Percentiles rank a stretch among this genome's conserved stretches.
Conservation (phyloP, 306 rosid genomes). For the Phaseolus lunatus region DNA sequence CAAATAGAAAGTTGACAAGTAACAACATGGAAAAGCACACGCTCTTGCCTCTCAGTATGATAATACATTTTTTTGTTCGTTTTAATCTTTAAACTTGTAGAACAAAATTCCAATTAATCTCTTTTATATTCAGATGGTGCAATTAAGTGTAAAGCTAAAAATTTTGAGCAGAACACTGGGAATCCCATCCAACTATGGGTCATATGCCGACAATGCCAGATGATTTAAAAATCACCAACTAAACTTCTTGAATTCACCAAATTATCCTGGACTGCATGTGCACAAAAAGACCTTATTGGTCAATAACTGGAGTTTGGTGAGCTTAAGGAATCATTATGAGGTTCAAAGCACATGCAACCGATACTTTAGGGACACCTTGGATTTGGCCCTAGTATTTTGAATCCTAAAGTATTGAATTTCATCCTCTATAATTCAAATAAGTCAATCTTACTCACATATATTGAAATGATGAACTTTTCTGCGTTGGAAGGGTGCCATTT, state of each 20-base stretch:
- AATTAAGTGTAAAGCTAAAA: neutral
- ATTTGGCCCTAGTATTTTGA: neutral
- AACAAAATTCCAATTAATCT: neutral
- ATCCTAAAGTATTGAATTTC: neutral
- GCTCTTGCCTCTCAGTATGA: neutral
- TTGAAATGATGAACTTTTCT: slow-evolving; percentile 57
- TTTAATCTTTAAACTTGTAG: neutral
- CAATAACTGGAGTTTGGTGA: neutral
- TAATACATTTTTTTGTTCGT: neutral
- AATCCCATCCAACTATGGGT: neutral
- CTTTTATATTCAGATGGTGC: neutral
- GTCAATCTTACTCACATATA: slow-evolving; percentile 61
- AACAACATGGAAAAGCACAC: neutral
- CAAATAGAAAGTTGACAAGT: slow-evolving; percentile 7
- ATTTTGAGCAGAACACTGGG: neutral
- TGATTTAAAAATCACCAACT: neutral
- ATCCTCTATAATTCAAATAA: neutral
- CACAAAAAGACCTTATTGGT: neutral
- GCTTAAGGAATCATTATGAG: neutral
- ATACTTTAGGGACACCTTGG: too few species aligned
- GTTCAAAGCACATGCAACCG: neutral
- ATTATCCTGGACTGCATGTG: neutral
- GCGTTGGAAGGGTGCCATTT: slow-evolving; percentile 63
- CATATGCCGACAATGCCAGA: neutral
- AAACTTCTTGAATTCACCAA: neutral